Evolutionary conservation across 306 rosid genomes (phyloP), one percentile per base, ranked within the genome.

Genomic region (Carpinus viminea): DNA sequence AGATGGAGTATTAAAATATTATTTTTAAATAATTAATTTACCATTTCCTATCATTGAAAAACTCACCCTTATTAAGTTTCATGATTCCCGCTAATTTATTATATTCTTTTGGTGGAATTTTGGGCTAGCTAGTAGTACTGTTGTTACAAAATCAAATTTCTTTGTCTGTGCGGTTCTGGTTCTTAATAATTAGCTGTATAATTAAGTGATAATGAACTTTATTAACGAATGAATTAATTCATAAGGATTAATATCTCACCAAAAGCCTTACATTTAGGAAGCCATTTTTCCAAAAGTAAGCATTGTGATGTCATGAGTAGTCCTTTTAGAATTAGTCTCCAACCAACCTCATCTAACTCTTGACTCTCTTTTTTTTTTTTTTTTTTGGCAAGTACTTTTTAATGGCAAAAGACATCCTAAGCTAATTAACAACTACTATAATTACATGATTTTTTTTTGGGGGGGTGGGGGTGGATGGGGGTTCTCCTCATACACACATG

Each of bases 401-500:
- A 9, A 21, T 20, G 71, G 48, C 71, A 66, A 38, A 66, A 66
- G 71, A 38, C 48, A 66, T 41, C 45, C 45, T 38, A 38, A 38
- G 5, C 43, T 41, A 41, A 41, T 41, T 41, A 66, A 66, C 17
- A 66, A n/a, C 20, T 13, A 7, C 8, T 17, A 5, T 24, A 26
- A 59, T 21, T 24, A 20, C 31, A 59, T 59, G 11, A 3, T 11
- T 2, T 10, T 21, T 59, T 21, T n/a, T 20, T 12, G 9, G 78
- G 81, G 76, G 75, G 55, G 34, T 47, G 26, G 26, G 26, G 26
- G n/a, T n/a, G n/a, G n/a, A n/a, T 80, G 81, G 76, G 75, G 55
- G 34, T 53, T 78, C 76, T 46, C 74, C 68, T 21, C 54, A 20
- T 70, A 57, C 70, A 88, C 79, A 80, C 80, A 62, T 86, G 86